Conservation (phyloP, 805 yeast genomes). For the Wickerhamiella lipophila region DNA sequence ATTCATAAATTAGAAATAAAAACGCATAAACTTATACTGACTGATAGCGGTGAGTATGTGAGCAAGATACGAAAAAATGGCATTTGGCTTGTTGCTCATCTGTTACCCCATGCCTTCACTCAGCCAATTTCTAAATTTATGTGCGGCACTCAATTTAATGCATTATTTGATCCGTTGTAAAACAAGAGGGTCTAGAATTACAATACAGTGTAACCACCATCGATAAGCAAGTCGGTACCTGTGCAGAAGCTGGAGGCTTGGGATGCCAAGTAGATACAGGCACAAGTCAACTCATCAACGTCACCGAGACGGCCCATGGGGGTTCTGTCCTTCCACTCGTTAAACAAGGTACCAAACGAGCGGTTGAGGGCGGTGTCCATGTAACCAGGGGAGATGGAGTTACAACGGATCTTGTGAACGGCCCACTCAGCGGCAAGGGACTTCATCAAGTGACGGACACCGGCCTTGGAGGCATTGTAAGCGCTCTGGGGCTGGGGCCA, state of each 20-base stretch:
- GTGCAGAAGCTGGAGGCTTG: constrained; percentile 49
- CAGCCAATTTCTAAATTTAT: too few relatives aligned
- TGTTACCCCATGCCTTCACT: too few relatives aligned
- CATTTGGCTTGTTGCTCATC: too few relatives aligned
- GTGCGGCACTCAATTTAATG: too few relatives aligned
- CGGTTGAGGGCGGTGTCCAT: constrained; percentile 58
- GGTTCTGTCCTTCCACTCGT: constrained; percentile 51
- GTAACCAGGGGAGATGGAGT: constrained; percentile 58
- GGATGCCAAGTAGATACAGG: constrained; percentile 48
- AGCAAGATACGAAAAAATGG: too few relatives aligned
- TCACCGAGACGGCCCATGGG: constrained; percentile 61
- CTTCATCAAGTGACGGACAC: constrained; percentile 51
- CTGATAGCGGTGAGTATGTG: too few relatives aligned
- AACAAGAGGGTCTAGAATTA: constrained; percentile 18
- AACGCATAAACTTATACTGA: too few relatives aligned
- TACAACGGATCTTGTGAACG: constrained; percentile 49
- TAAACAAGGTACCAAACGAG: constrained; percentile 38
- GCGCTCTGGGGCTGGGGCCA: constrained; percentile 63
- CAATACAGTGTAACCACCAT: constrained; percentile 41
- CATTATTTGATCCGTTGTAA: too few relatives aligned
- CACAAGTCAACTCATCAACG: constrained; percentile 56
- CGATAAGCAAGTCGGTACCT: constrained; percentile 54
- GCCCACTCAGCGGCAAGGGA: constrained; percentile 71
- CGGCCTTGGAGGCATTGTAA: constrained; percentile 64
- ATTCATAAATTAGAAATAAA: too few relatives aligned